These are phyloP conservation scores for Fomitiporia mediterranea DNA, from an alignment of 1,284 basidiomycete genomes.

Conservation along the genomic window DNA sequence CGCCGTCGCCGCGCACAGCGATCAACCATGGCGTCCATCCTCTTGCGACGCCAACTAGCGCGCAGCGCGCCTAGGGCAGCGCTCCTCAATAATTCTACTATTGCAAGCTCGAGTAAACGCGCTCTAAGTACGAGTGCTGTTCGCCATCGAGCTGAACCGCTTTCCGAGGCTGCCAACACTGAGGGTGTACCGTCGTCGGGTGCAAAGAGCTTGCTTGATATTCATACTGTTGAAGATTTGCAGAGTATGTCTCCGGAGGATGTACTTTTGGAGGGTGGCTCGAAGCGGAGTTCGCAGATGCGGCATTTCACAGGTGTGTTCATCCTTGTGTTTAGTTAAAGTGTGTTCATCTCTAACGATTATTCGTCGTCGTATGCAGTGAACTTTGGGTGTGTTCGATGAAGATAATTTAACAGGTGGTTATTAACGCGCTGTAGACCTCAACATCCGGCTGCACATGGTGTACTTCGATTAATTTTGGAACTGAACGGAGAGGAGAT, in stretches of 20 bases:
- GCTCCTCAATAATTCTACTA: background rate
- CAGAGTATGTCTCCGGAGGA: slow-evolving; percentile 74
- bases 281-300: slow-evolving; percentile 76
- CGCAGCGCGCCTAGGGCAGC: slow-evolving; percentile 24
- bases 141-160: slow-evolving; percentile 17
- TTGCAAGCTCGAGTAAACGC: slow-evolving; percentile 6
- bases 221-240: slow-evolving; percentile 76
- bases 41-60: slow-evolving; percentile 41
- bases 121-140: slow-evolving; percentile 14
- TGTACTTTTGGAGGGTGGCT: slow-evolving; percentile 72
- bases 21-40: slow-evolving; percentile 30
- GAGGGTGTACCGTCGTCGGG: slow-evolving; percentile 11
- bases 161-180: slow-evolving; percentile 13
- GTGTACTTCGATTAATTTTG: slow-evolving; percentile 95
- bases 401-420: background rate
- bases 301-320: slow-evolving; percentile 82
- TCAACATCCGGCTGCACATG: slow-evolving; percentile 98
- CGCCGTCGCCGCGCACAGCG: slow-evolving; percentile 22
- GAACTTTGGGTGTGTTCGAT: slow-evolving; percentile 73
- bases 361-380: slow-evolving; percentile 41
- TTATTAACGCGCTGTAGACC: slow-evolving; percentile 46
- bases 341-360: background rate
- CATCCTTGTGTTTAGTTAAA: slow-evolving; percentile 8
- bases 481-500: slow-evolving; percentile 98
- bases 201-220: slow-evolving; percentile 47